Base-by-base conservation (phyloP, 2,329 filamentous ascomycete genomes). In the Talaromyces piceae region DNA sequence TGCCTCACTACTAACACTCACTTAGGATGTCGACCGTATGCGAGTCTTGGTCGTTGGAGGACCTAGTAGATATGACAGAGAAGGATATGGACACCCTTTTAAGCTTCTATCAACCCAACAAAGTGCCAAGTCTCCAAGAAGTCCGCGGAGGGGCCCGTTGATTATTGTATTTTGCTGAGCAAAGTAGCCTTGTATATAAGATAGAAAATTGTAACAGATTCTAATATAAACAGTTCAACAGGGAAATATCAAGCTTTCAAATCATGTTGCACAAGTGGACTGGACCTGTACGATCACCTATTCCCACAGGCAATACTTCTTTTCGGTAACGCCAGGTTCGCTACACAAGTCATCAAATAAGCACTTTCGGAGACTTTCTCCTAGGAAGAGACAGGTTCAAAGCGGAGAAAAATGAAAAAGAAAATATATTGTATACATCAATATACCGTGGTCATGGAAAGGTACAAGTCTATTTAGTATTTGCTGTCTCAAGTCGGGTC, bases 1-100 rank as follows among this genome's bases (percentile, higher is more conserved):
- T 28, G 7, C n/a, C 11, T 18, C 12, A 55, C 57, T 50, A 53
- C 73, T 51, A 75, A 61, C 13, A 52, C 45, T 20, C 48, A 33
- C 18, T n/a, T 56, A 89, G 87, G 90, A 97, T 97, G 87, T 89
- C 84, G 45, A 85, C 82, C 57, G 88, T 97, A 30, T 96, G 91
- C 72, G 89, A 96, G 60, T 77, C 83, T 30, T 96, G 91, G 77
- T 84, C 78, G 49, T 81, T 94, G 66, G 85, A 94, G 55, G 87
- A 96, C 56, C 80, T 97, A 59, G 91, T 88, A 58, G 79, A 81
- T 28, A 83, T 97, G 78, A 82, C 80, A 18, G 87, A 93, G 47
- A 80, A 85, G 60, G 91, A 91, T 61, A 95, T 97, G 87, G 83
- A 87, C 50, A 79, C 77, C 50, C 73, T 97, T n/a, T 72, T 97